Evolutionary conservation across 805 yeast genomes (phyloP), one percentile per base, ranked within the genome.

Genomic region (Candida vartiovaarae): DNA sequence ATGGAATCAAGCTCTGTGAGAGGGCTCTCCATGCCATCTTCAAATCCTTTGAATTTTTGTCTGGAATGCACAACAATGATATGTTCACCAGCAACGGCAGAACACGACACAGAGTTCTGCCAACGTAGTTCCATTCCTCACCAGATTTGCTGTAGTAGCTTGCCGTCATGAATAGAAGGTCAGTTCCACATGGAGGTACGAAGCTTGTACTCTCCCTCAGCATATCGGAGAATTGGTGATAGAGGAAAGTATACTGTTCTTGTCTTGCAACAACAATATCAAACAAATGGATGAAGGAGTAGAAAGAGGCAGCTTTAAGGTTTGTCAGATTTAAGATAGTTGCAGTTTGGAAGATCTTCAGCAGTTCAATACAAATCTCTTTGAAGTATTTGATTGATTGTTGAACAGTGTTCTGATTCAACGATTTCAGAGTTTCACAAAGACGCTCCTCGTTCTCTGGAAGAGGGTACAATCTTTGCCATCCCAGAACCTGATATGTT

Each of bases 261-360:
- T 80, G 80, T 55, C 82, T 74, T 3, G 84, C 86, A 52, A 82
- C 66, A 15, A 81, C 70, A 40, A 78, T 68, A 59, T 82, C 87
- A 31, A 84, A 60, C 42, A 80, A 62, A 49, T 78, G 81, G 36
- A 82, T 75, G 32, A 79, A 67, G 3, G 84, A 72, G 50, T 75
- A 76, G 59, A 82, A 82, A 10, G 67, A 56, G 6, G 71, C 59
- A 2, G 51, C 44, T 40, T 59, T 56, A 36, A 74, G 56, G n/a
- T 34, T 64, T 24, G 20, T 48, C 49, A 35, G 45, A 40, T 28
- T 49, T 40, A 29, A 41, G 33, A 39, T 48, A 39, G 15, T 63
- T 44, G 48, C 55, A 44, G 36, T 61, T 10, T 53, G 43, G 42
- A 65, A 58, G 9, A 75, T 62, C 36, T 66, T 65, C 34, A 72